Base-by-base conservation (phyloP, 108 stramenopile species). In the Fistulifera pelliculosa region DNA sequence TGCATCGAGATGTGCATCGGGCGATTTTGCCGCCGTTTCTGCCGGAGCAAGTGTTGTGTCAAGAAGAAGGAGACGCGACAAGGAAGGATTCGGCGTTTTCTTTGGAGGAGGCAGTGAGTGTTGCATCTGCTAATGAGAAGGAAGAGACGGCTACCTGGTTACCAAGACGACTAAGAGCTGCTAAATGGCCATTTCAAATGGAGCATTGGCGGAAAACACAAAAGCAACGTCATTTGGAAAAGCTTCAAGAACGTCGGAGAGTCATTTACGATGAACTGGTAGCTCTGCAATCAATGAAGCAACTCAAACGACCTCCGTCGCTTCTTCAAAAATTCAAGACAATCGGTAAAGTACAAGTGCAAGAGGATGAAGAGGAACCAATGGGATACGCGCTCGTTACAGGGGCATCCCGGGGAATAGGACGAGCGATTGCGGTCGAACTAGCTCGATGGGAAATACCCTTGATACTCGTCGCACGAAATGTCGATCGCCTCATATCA, bases 371-470 rank as follows among this genome's bases (percentile, higher is more conserved):
- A 28, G n/a, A 16, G 17, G 52, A 27, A 38, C 57, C 41, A 47
- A 43, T 62, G 44, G 79, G 84, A 43, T 91, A 73, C 62, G 89
- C 89, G 7, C 53, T 91, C 27, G 81, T 92, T 0, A 92, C 90
- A 6, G 90, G 90, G 13, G 86, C 86, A 44, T 85, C 83, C 19
- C 56, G 72, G 22, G 90, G 90, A 2, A 85, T 92, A 28, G 90
- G 90, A 21, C 62, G 90, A 41, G 85, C 90, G 0, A 60, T 91
- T 7, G 85, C 85, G 38, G 80, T 87, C 3, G 90, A 92, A 66
- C 65, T 92, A 38, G 90, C 90, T 35, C 49, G 90, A 44, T 87
- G 81, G 61, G 74, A 70, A 27, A 83, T 92, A n/a, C 85, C 85
- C 14, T 58, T 92, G 14, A 78, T 92, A 42, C 68, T 92, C 11